phyloP scores from a whole-genome alignment of 306 rosid species.

The Prunus persica region Prunus_persica_NCBIv2 NC_034015.1:14781001-14781500 shows the following conservation, averaged over 20 bases:
- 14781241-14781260: background rate
- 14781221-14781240: background rate
- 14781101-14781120: background rate
- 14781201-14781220: background rate
- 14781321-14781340: conserved; percentile 34
- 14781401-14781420: background rate
- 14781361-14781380: conserved; percentile 15
- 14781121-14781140: background rate
- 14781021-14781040: conserved; percentile 53
- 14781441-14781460: no score
- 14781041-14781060: conserved; percentile 54
- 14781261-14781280: conserved; percentile 20
- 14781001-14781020: conserved; percentile 75
- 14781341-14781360: conserved; percentile 11
- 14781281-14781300: conserved; percentile 20
- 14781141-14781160: conserved; percentile 5
- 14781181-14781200: conserved; percentile 26
- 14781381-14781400: background rate
- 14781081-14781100: background rate
- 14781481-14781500: background rate
- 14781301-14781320: conserved; percentile 28
- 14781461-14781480: background rate
- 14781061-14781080: conserved; percentile 51
- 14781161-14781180: conserved; percentile 23
- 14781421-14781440: no score